Evolutionary conservation across 352 stramenopile genomes (phyloP), one percentile per base, ranked within the genome.

Genomic region (Saprolegnia diclina): DNA sequence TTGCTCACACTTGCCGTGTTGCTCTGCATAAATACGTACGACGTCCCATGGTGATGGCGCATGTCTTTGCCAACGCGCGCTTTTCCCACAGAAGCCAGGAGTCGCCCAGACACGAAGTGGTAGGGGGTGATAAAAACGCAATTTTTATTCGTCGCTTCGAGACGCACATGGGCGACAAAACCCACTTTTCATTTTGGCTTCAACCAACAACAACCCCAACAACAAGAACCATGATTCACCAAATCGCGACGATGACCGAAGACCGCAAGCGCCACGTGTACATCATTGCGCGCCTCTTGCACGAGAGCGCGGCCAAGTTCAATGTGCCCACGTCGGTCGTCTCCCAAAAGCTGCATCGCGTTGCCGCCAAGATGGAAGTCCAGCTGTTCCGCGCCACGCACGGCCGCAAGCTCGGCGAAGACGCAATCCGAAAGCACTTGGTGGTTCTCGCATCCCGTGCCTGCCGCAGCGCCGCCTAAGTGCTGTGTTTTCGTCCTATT

Each of bases 191-290:
- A n/a, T 11, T 48, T 14, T n/a, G 13, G 13, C 18, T 48, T 48
- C 13, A 48, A n/a, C 42, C 42, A 48, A 14, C 42, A 48, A 48
- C 29, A 35, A 35, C 29, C n/a, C 29, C 29, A 35, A 35, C 29
- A 2, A 35, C 29, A 2, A 35, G 2, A 6, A 48, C 42, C 11
- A 48, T 48, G 42, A 48, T 48, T n/a, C 42, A 48, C 42, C 42
- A 48, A n/a, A 4, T 35, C 29, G 29, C 42, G 4, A 48, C n/a
- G 11, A 59, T 59, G 24, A 59, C 52, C 13, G 52, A 59, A 16
- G 52, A 59, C n/a, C 52, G 52, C 24, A 59, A 59, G 24, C 52
- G 52, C 35, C 52, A 59, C 35, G 35, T 24, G 24, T 59, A 59
- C 19, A 59, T 59, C 35, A 59, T 59, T 24, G 52, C 52, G 11